Evolutionary conservation across 2,329 filamentous ascomycete genomes (phyloP).

Genomic region (Beauveria caledonica): DNA sequence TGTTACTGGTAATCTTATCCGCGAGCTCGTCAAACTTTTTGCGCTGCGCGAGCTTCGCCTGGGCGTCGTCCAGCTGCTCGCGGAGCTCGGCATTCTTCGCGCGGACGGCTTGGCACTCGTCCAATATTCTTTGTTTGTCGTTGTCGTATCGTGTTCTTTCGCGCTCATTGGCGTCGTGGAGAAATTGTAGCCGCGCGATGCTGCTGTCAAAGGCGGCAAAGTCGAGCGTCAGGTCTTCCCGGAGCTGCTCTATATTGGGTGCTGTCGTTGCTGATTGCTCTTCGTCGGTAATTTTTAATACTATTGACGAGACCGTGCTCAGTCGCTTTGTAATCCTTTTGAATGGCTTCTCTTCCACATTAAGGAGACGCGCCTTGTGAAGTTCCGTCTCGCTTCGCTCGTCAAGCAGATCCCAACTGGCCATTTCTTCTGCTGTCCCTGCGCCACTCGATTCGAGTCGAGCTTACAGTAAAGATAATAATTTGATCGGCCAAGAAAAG

Average conservation of each 20-base stretch:
- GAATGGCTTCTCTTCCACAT: constrained; percentile 88
- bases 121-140: constrained; percentile 71
- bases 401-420: constrained; percentile 59
- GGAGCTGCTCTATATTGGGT: constrained; percentile 56
- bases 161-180: constrained; percentile 70
- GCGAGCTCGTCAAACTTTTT: constrained; percentile 84
- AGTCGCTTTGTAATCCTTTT: constrained; percentile 80
- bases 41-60: constrained; percentile 65
- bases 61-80: constrained; percentile 67
- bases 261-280: constrained; percentile 32
- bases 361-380: constrained; percentile 78
- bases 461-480: background rate
- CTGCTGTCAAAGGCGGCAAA: constrained; percentile 82
- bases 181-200: constrained; percentile 80
- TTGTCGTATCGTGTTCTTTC: constrained; percentile 78
- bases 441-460: background rate
- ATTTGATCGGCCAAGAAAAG: background rate
- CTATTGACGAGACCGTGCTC: constrained; percentile 57
- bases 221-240: constrained; percentile 78
- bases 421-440: constrained; percentile 23
- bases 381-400: constrained; percentile 74
- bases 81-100: constrained; percentile 66
- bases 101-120: constrained; percentile 68
- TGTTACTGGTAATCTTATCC: constrained; percentile 76
- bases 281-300: constrained; percentile 26